Base-by-base conservation (phyloP, 2,329 filamentous ascomycete genomes). In the Raffaelea arxii region DNA sequence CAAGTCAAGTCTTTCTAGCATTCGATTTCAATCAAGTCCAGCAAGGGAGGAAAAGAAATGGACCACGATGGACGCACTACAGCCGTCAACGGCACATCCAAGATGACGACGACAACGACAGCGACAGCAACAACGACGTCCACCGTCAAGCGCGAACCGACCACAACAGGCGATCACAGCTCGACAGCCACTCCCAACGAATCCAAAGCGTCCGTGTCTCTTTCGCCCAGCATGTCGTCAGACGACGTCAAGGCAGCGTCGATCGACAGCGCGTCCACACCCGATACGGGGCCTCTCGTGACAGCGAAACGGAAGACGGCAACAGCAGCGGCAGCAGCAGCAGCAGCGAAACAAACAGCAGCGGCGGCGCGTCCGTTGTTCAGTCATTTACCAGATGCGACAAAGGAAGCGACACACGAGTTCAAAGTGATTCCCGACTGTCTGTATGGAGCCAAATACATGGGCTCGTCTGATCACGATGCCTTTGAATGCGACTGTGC, bases 401-500 rank as follows among this genome's bases (percentile, higher is more conserved):
- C 88, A 3, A 66, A 71, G 30, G 86, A 92, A 56, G 86, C 92
- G 4, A 82, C 77, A 55, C 69, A 73, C 23, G 78, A 79, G 14
- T 98, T 98, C 57, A 78, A 87, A 54, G 72, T 91, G 44, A 89
- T 98, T 53, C 70, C 82, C 44, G 79, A 87, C 56, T 97, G 91
- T 64, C 83, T 86, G 27, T 98, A 98, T 65, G 88, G 86, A 46
- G 88, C 89, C 54, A 96, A 94, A 64, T 80, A 86, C 55, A 81
- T 97, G 68, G 92, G 92, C 44, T 84, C 84, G 54, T 94, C 92
- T 23, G 91, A 96, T 59, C 86, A 90, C 67, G 91, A 84, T 65
- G 71, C 86, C 50, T 74, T 97, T 64, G 92, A 96, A 65, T 98
- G 92, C 67, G 92, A 98, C 63, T 98, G 92, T 66, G 74, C 77